Evolutionary conservation across 2,329 filamentous ascomycete species (phyloP), one percentile per base, ranked within the genome.

Genomic region (Penicillium sp.): DNA sequence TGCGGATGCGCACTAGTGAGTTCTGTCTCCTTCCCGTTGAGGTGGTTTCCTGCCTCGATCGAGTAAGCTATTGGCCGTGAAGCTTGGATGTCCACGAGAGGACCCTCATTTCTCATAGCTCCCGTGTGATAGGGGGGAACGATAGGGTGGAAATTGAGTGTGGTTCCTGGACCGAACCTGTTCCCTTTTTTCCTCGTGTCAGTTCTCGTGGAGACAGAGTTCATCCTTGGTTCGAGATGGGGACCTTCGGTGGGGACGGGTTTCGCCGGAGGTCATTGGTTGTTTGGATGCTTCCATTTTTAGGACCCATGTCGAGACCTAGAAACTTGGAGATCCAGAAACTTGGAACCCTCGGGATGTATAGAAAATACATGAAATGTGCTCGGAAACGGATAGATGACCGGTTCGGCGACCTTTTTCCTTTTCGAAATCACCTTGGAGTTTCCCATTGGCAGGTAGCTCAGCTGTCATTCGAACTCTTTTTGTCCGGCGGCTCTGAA

Each of bases 11-110:
- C 54, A 31, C 56, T 58, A 51, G 53, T 50, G 51, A 48, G 24
- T 31, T 43, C 35, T 42, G 49, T 48, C 54, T 53, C 56, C 54
- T 58, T 54, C 52, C 48, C 30, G 24, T 56, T 56, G 45, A 36
- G 51, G 47, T 36, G 50, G 35, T 13, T 18, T 33, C 36, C 28
- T 31, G n/a, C 35, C 9, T 4, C 9, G 7, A 31, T 5, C 13
- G 42, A 31, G 35, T n/a, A 10, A 5, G 25, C 35, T 24, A 52
- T 53, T 52, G 48, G 48, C 16, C 8, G 16, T n/a, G 20, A 38
- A 39, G 30, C n/a, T 48, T 28, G 31, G 44, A 30, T 33, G 27
- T 25, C 9, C 11, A 9, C 18, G 22, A 14, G 18, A 24, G n/a
- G 31, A 35, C 6, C 31, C 5, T 35, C 31, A 3, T 20, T 20